Percentiles rank a stretch among this genome's conserved stretches.
Conservation (phyloP, 352 stramenopile species). For the Phytophthora sp. region DNA sequence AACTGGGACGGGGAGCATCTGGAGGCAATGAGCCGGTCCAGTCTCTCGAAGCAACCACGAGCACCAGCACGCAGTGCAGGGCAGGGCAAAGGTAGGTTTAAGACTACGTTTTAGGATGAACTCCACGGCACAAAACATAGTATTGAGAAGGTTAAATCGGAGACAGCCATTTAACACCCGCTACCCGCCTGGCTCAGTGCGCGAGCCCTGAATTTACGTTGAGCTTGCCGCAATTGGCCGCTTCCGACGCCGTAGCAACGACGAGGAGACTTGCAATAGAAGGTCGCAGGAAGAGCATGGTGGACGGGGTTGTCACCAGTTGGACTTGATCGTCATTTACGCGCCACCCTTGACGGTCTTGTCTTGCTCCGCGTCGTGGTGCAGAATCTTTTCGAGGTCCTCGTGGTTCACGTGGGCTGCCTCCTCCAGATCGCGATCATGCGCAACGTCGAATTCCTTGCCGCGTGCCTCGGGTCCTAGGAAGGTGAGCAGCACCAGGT, state of each 20-base stretch:
- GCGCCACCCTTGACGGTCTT: constrained; percentile 34
- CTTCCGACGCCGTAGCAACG: constrained; percentile 3
- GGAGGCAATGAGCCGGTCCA: constrained; percentile 1
- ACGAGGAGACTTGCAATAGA: constrained; percentile 8
- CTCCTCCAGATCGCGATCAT: constrained; percentile 40
- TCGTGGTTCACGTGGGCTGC: constrained; percentile 33
- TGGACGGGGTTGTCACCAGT: constrained; percentile 4
- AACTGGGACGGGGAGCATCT: too few relatives aligned
- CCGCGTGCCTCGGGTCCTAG: constrained; percentile 48
- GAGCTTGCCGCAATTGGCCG: constrained; percentile 14
- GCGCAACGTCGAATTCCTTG: constrained; percentile 50
- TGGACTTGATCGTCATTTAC: too few relatives aligned
- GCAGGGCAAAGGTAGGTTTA: background rate
- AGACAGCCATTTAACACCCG: background rate
- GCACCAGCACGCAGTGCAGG: too few relatives aligned
- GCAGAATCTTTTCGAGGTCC: constrained; percentile 44
- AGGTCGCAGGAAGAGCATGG: constrained; percentile 12
- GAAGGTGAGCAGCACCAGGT: constrained; percentile 44
- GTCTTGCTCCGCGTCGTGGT: constrained; percentile 27
- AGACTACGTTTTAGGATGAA: constrained; percentile 1
- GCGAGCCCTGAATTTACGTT: constrained; percentile 28
- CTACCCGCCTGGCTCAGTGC: too few relatives aligned
- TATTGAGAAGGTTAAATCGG: constrained; percentile 2
- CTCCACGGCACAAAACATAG: constrained; percentile 19
- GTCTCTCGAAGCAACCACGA: constrained; percentile 1